phyloP scores from a whole-genome alignment of 768 basidiomycete genomes.

The Wakefieldia striispora region DNA sequence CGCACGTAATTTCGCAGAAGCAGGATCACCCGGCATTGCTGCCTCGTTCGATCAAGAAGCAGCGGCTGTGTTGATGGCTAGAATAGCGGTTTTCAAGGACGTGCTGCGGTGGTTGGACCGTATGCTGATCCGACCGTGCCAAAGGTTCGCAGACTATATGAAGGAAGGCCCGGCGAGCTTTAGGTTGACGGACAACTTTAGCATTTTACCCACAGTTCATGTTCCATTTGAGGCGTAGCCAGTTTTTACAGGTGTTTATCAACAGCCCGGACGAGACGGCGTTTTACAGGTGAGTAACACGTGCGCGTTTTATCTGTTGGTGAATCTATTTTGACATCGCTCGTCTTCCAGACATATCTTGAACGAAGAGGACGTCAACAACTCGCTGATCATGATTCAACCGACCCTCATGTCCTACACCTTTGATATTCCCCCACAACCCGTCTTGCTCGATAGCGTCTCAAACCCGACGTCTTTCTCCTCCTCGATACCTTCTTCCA shows the following conservation, averaged over 20 bases:
- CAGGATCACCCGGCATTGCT: constrained; percentile 91
- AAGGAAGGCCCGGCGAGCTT: constrained; percentile 97
- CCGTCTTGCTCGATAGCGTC: constrained; percentile 93
- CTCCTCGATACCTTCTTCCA: constrained; percentile 99
- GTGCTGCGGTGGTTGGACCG: constrained; percentile 96
- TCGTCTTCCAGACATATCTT: constrained; percentile 69
- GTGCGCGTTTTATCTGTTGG: background rate
- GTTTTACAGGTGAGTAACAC: constrained; percentile 75
- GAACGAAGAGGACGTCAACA: constrained; percentile 98
- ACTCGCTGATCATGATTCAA: constrained; percentile 99
- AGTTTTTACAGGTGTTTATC: constrained; percentile 99
- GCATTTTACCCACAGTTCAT: constrained; percentile 99
- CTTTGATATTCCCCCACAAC: constrained; percentile 87
- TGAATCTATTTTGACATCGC: constrained; percentile 1
- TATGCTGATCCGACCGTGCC: constrained; percentile 97
- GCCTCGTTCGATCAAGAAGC: constrained; percentile 98
- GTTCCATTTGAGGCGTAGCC: constrained; percentile 97
- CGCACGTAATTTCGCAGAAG: constrained; percentile 95
- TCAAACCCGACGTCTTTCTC: constrained; percentile 94
- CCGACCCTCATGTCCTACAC: constrained; percentile 99
- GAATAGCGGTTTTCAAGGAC: constrained; percentile 99
- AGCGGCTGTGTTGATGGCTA: constrained; percentile 95
- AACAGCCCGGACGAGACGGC: constrained; percentile 99
- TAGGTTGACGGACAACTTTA: constrained; percentile 91
- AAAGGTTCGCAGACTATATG: constrained; percentile 98